Evolutionary conservation across 202 grass and related monocot genomes (phyloP).

Genomic region (Cymbopogon flexuosus): DNA sequence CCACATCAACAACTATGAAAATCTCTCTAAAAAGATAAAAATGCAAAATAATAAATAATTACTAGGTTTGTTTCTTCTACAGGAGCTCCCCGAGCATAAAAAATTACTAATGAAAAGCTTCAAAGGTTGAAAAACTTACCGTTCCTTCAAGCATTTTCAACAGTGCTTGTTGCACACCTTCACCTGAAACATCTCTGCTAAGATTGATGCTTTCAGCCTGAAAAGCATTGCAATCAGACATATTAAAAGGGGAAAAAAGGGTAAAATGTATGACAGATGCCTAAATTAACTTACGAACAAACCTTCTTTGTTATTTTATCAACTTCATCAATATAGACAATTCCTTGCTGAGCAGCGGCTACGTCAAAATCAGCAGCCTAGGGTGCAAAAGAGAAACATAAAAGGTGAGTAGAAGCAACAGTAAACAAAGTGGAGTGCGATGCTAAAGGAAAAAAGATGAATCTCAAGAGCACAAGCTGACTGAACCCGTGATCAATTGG

Average conservation of each 20-base stretch:
- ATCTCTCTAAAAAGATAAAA: background rate
- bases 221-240: background rate
- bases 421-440: background rate
- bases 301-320: constrained; percentile 84
- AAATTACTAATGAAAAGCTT: background rate
- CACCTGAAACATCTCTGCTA: constrained; percentile 70
- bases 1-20: background rate
- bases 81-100: background rate
- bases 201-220: constrained; percentile 66
- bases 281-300: background rate
- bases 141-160: constrained; percentile 77
- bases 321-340: constrained; percentile 67
- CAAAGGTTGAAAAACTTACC: constrained; percentile 36
- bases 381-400: constrained; percentile 7
- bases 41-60: background rate
- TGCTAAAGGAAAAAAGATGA: background rate
- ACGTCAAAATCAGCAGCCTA: constrained; percentile 67
- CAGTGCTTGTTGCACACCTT: constrained; percentile 73
- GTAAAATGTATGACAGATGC: background rate
- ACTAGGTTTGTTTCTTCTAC: background rate
- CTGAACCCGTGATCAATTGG: background rate
- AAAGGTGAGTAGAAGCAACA: background rate
- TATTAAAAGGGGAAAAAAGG: background rate
- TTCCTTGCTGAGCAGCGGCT: constrained; percentile 64
- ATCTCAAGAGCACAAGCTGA: background rate